Evolutionary conservation across 768 basidiomycete species (phyloP), one percentile per base, ranked within the genome.

Genomic region (Kwoniella bestiolae): DNA sequence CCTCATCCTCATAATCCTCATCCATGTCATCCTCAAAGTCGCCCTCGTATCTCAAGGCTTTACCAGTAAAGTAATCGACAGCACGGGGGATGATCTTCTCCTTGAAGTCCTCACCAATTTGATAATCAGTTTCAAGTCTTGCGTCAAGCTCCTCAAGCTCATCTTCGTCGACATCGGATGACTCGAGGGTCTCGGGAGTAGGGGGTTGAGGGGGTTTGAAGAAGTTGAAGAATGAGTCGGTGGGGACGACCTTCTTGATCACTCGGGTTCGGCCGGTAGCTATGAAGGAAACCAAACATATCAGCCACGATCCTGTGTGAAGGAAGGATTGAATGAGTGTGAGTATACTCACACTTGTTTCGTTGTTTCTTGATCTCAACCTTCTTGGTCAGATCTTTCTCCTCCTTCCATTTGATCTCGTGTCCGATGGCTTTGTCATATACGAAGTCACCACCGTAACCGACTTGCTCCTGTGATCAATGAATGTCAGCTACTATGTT

Each of bases 151-250:
- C 94, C 56, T 92, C 91, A 0, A 95, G 86, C 25, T 92, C 91
- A 0, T 92, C 91, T 68, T 82, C 82, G 0, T 91, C 91, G 21
- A 91, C 83, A 2, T 93, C 91, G 26, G 85, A 87, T 28, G 82
- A 84, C 64, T 91, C 90, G 51, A 90, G 81, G 45, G 83, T 85
- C 49, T 89, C 88, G 11, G 90, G 87, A 5, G 85, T 80, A 3
- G 91, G 91, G 2, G 90, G 87, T 25, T 84, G 80, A 16, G 92
- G 92, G 9, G 93, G 92, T 58, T 84, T 83, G 87, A 99, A 99
- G 84, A 98, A 99, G 86, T 93, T 92, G 89, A 99, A 99, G 86
- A 99, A 98, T 14, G 95, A 97, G 34, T 94, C 91, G 5, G 91
- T 89, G 8, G 92, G 91, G 71, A 87, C 88, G 5, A 91, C 89